These are phyloP conservation scores for Uromyces viciae-fabae DNA, from an alignment of 1,284 basidiomycete genomes.

Conservation along the genomic window DNA sequence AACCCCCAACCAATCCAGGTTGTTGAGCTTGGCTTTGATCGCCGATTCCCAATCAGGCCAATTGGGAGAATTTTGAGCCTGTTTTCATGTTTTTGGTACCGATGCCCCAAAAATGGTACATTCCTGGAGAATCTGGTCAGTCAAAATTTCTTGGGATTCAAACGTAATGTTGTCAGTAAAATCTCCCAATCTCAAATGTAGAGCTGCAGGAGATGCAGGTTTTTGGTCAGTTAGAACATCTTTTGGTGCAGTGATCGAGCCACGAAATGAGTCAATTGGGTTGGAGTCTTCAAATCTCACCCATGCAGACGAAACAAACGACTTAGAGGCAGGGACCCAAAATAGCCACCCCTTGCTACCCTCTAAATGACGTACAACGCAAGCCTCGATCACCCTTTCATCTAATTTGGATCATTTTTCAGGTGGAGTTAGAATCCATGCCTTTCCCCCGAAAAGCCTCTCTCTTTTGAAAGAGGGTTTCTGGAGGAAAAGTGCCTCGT, in stretches of 20 bases:
- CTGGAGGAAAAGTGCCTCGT: background rate
- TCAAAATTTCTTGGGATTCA: background rate
- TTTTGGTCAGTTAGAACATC: background rate
- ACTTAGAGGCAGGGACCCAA: background rate
- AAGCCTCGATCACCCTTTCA: background rate
- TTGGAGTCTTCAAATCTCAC: background rate
- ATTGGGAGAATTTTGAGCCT: background rate
- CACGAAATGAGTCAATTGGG: too few species aligned
- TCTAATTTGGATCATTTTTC: background rate
- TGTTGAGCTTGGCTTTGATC: background rate
- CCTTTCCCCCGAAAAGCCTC: background rate
- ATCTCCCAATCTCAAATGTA: background rate
- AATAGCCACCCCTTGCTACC: conserved; percentile 7
- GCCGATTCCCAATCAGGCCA: background rate
- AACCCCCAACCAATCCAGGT: background rate
- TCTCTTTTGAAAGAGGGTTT: background rate
- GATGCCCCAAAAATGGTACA: background rate
- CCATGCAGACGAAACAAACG: background rate
- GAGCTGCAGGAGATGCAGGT: background rate
- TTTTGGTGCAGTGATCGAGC: background rate
- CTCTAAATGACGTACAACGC: background rate
- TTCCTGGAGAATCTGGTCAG: background rate
- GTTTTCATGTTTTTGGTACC: background rate
- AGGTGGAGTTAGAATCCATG: background rate
- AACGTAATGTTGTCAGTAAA: background rate